Evolutionary conservation across 306 rosid genomes (phyloP).

Genomic region (Castanea crenata): DNA sequence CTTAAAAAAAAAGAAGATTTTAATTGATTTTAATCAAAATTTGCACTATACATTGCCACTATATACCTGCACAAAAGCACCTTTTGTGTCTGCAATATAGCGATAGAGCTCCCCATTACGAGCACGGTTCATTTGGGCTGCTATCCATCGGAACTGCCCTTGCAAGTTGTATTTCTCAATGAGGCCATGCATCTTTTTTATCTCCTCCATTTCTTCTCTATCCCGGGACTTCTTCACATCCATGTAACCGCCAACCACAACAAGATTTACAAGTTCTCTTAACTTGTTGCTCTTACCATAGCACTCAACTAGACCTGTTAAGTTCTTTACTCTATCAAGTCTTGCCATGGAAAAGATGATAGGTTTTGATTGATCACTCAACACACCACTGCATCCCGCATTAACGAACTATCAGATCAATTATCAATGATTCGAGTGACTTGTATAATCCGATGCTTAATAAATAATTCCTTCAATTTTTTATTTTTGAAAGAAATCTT

Average conservation of each 20-base stretch:
- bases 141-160: constrained; percentile 84
- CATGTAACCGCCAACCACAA: constrained; percentile 75
- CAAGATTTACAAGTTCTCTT: constrained; percentile 87
- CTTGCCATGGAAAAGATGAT: constrained; percentile 90
- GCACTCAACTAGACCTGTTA: constrained; percentile 77
- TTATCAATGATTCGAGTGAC: neutral
- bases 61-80: constrained; percentile 85
- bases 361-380: constrained; percentile 76
- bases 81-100: constrained; percentile 79
- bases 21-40: too few relatives aligned
- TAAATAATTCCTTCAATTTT: too few relatives aligned
- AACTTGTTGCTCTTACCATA: constrained; percentile 66
- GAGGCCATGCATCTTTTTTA: constrained; percentile 85
- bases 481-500: too few relatives aligned
- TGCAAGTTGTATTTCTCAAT: constrained; percentile 48
- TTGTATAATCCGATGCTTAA: too few relatives aligned
- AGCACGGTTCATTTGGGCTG: constrained; percentile 86
- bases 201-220: constrained; percentile 88
- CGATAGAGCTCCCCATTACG: constrained; percentile 95
- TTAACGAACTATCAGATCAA: constrained; percentile 17
- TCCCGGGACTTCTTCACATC: constrained; percentile 76
- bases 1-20: too few relatives aligned
- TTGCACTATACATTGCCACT: neutral
- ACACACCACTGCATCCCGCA: constrained; percentile 50
- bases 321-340: constrained; percentile 76